Percentiles rank a stretch among this genome's conserved stretches.
Evolutionary conservation across 2,329 filamentous ascomycete genomes (phyloP).

Genomic region (Exophiala sideris): DNA sequence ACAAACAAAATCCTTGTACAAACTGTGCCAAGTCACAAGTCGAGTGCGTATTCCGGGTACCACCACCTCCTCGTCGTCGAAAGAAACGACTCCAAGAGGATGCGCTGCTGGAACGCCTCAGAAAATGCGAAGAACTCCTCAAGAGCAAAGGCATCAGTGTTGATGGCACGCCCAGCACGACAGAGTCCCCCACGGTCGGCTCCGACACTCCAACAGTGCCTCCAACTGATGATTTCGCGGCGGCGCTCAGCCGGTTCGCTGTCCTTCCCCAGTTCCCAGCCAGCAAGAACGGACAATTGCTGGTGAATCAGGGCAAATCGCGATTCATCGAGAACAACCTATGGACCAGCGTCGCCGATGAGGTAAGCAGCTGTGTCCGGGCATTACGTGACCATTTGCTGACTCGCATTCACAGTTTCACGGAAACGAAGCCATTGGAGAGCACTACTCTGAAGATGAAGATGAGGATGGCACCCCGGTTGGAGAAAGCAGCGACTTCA

Average conservation of each 20-base stretch:
- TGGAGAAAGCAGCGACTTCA: conserved; percentile 23
- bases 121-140: conserved; percentile 27
- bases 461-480: conserved; percentile 19
- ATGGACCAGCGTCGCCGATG: conserved; percentile 27
- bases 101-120: conserved; percentile 25
- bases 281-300: conserved; percentile 16
- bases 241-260: neutral
- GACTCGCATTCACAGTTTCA: conserved; percentile 10
- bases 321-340: conserved; percentile 29
- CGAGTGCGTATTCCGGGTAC: conserved; percentile 36
- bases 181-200: neutral
- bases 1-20: conserved; percentile 40
- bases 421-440: conserved; percentile 22
- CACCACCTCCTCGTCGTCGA: conserved; percentile 28
- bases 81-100: conserved; percentile 30
- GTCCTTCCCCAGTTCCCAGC: conserved; percentile 3
- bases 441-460: conserved; percentile 27
- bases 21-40: conserved; percentile 43
- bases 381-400: neutral
- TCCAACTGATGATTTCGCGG: neutral
- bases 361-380: conserved; percentile 4
- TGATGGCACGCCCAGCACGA: conserved; percentile 4
- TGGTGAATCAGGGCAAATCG: conserved; percentile 22
- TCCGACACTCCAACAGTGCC: neutral
- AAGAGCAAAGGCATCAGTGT: conserved; percentile 24